These are phyloP conservation scores for Wickerhamomyces tratensis DNA, from an alignment of 805 yeast genomes.

Conservation along the genomic window DNA sequence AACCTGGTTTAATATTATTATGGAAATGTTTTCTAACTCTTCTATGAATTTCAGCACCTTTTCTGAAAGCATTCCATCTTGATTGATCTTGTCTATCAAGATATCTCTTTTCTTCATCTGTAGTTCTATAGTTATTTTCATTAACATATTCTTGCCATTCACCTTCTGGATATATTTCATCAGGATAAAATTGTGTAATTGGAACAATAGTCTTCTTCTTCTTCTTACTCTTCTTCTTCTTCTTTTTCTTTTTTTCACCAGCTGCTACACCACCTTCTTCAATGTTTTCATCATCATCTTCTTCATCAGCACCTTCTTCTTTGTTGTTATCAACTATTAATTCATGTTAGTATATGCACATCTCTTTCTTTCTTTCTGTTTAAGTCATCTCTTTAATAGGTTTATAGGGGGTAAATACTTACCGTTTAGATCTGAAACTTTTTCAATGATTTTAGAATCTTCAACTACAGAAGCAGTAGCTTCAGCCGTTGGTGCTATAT, in stretches of 20 bases:
- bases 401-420: not conserved
- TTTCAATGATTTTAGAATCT: not conserved
- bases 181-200: slow-evolving; percentile 60
- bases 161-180: slow-evolving; percentile 75
- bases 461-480: not conserved
- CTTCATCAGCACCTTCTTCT: slow-evolving; percentile 21
- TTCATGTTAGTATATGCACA: no score
- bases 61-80: slow-evolving; percentile 82
- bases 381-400: no score
- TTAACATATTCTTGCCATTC: slow-evolving; percentile 70
- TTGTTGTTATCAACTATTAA: slow-evolving; percentile 6
- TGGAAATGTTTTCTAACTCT: slow-evolving; percentile 78
- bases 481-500: not conserved
- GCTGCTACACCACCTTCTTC: slow-evolving; percentile 12
- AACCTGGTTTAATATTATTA: slow-evolving; percentile 74
- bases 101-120: slow-evolving; percentile 80
- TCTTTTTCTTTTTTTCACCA: slow-evolving; percentile 23
- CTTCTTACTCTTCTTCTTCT: slow-evolving; percentile 34
- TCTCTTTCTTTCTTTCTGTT: no score
- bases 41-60: slow-evolving; percentile 94
- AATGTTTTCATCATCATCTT: slow-evolving; percentile 21
- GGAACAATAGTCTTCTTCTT: slow-evolving; percentile 46
- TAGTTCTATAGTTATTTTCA: slow-evolving; percentile 61
- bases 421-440: slow-evolving; percentile 1
- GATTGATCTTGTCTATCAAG: slow-evolving; percentile 50